Evolutionary conservation across 495 filamentous ascomycete genomes (phyloP).

Genomic region (Podospora australis): DNA sequence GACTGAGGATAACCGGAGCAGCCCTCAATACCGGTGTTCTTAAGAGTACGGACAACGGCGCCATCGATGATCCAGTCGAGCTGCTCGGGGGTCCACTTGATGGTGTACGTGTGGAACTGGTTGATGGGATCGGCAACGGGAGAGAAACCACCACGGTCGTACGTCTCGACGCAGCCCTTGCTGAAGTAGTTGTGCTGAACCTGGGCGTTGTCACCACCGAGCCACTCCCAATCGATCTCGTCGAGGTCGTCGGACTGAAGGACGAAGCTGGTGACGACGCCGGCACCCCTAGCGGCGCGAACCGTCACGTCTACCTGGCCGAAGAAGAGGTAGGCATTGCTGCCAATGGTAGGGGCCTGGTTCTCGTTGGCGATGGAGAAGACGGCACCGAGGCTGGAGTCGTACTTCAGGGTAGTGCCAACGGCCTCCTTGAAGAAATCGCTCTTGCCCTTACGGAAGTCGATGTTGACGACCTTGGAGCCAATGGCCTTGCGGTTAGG

Average conservation of each 20-base stretch:
- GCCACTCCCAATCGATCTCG: slow-evolving; percentile 92
- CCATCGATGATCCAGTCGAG: slow-evolving; percentile 83
- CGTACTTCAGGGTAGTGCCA: slow-evolving; percentile 55
- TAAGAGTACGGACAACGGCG: slow-evolving; percentile 59
- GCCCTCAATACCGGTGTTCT: slow-evolving; percentile 47
- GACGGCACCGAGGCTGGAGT: slow-evolving; percentile 59
- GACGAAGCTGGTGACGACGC: slow-evolving; percentile 78
- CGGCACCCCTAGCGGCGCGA: slow-evolving; percentile 58
- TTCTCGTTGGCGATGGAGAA: slow-evolving; percentile 70
- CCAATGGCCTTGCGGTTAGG: slow-evolving; percentile 69
- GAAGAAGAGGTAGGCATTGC: slow-evolving; percentile 71
- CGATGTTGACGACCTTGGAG: slow-evolving; percentile 52
- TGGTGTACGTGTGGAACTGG: slow-evolving; percentile 75
- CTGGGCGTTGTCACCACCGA: slow-evolving; percentile 54
- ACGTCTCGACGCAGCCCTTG: slow-evolving; percentile 73
- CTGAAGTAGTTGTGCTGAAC: slow-evolving; percentile 94
- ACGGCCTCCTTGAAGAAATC: slow-evolving; percentile 60
- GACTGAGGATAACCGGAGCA: slow-evolving; percentile 81
- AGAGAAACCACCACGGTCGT: slow-evolving; percentile 68
- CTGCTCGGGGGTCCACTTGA: slow-evolving; percentile 72
- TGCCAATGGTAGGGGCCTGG: slow-evolving; percentile 69
- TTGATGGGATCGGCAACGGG: slow-evolving; percentile 53
- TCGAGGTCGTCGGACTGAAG: slow-evolving; percentile 88
- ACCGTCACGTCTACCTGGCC: slow-evolving; percentile 63
- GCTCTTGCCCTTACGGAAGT: slow-evolving; percentile 66